Evolutionary conservation across 306 rosid genomes (phyloP), one percentile per base, ranked within the genome.

Genomic region (Cicer bijugum): DNA sequence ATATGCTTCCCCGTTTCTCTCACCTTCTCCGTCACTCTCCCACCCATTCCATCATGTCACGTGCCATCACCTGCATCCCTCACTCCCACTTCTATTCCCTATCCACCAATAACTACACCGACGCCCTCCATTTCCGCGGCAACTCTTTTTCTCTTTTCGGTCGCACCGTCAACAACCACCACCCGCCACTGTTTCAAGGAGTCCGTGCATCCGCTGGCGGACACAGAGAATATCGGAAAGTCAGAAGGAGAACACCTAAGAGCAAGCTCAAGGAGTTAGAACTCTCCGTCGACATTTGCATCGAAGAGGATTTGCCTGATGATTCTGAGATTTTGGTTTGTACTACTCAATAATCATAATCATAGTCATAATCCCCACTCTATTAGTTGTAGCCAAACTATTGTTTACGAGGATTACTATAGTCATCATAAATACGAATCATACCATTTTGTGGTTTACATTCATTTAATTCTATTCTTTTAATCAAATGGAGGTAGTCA

Each of bases 281-380:
- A 64, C 89, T 93, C 60, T 78, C 76, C 47, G 96, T 87, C 14
- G 81, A 85, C 6, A 87, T 93, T 57, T 88, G 89, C 72, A 74
- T 89, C 11, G 96, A 93, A 83, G 90, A 91, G 59, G 86, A 72
- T 39, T 85, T 93, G 83, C 98, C 98, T 0, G 87, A 87, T 8
- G 92, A 91, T 83, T 75, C 89, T 51, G 94, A 91, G 80, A 74
- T 91, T 20, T 78, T 81, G 90, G 98, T 52, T 52, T 6, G 58
- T 58, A 12, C 35, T 35, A 6, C 6, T 59, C 3, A 0, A 6
- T 17, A 17, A 17, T 17, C 19, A 23, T 28, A 6, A 28, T 58
- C 5, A 5, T 28, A 11, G 0, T 6, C 10, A n/a, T n/a, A 16
- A 16, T 16, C 17, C 12, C 8, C 12, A 57, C 9, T 23, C 63